phyloP scores from a whole-genome alignment of 192 early-diverging fungal genomes.

The Jimgerdemannia flammicorona region DNA sequence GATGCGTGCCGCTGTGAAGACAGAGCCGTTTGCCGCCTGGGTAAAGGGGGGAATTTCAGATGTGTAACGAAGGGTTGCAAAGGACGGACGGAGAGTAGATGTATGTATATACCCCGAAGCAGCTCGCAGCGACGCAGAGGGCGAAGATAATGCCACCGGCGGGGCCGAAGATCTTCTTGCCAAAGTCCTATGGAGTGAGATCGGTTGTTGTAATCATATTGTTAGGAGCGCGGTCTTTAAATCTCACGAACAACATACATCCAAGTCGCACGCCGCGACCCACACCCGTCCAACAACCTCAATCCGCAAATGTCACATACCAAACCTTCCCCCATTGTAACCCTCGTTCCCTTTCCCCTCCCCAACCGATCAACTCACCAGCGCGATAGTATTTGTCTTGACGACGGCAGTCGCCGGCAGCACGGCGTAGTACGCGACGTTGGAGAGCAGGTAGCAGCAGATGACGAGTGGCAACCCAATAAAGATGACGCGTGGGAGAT shows the following conservation, averaged over 20 bases:
- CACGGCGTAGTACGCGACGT: constrained; percentile 79
- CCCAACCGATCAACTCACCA: constrained; percentile 5
- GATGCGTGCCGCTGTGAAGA: constrained; percentile 71
- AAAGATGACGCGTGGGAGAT: constrained; percentile 77
- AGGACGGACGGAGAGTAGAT: not conserved
- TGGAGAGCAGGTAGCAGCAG: constrained; percentile 72
- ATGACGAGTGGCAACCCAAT: constrained; percentile 69
- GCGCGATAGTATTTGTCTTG: constrained; percentile 60
- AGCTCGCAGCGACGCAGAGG: constrained; percentile 65
- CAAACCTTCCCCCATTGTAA: not conserved
- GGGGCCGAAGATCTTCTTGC: constrained; percentile 63
- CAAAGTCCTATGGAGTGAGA: constrained; percentile 47
- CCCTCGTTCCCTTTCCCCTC: not conserved
- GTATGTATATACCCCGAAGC: constrained; percentile 50
- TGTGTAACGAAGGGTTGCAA: not conserved
- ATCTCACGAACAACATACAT: no score
- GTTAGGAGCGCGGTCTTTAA: no score
- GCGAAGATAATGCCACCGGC: constrained; percentile 67
- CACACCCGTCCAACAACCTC: no score
- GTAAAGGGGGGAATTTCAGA: no score
- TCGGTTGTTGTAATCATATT: constrained; percentile 7
- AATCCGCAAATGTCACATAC: not conserved
- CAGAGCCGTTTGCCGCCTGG: constrained; percentile 68
- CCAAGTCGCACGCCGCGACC: no score
- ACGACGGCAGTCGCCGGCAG: constrained; percentile 64